Evolutionary conservation across 768 basidiomycete genomes (phyloP).

Genomic region (Pholiota microspora): DNA sequence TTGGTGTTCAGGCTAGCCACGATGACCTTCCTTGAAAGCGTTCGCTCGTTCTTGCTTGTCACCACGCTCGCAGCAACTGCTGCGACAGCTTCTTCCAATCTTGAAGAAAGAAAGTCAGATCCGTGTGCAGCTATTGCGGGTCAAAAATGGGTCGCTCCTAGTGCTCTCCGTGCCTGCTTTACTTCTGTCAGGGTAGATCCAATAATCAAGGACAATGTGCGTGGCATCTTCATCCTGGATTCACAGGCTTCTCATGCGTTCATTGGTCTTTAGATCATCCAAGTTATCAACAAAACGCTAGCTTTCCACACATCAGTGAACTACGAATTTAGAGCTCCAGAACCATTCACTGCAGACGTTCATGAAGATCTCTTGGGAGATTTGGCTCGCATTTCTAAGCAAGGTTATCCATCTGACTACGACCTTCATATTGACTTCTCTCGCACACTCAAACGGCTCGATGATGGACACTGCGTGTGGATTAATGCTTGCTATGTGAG

Average conservation of each 20-base stretch:
- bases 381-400: constrained; percentile 44
- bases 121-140: constrained; percentile 55
- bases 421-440: constrained; percentile 60
- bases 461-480: constrained; percentile 59
- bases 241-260: not conserved
- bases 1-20: not conserved
- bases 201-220: constrained; percentile 50
- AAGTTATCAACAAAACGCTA: constrained; percentile 57
- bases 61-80: constrained; percentile 11
- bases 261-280: constrained; percentile 41
- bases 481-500: constrained; percentile 49
- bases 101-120: constrained; percentile 25
- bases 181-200: constrained; percentile 47
- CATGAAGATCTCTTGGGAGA: constrained; percentile 56
- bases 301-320: constrained; percentile 64
- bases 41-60: constrained; percentile 12
- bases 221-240: constrained; percentile 28
- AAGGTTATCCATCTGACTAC: constrained; percentile 48
- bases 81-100: constrained; percentile 2
- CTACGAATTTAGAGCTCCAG: constrained; percentile 53
- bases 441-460: constrained; percentile 49
- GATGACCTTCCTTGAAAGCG: constrained; percentile 11
- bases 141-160: constrained; percentile 54
- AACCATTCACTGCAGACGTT: constrained; percentile 50
- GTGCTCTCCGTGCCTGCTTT: constrained; percentile 51